Evolutionary conservation across 139 green algal species (phyloP).

Genomic region (Tetraselmis chui): DNA sequence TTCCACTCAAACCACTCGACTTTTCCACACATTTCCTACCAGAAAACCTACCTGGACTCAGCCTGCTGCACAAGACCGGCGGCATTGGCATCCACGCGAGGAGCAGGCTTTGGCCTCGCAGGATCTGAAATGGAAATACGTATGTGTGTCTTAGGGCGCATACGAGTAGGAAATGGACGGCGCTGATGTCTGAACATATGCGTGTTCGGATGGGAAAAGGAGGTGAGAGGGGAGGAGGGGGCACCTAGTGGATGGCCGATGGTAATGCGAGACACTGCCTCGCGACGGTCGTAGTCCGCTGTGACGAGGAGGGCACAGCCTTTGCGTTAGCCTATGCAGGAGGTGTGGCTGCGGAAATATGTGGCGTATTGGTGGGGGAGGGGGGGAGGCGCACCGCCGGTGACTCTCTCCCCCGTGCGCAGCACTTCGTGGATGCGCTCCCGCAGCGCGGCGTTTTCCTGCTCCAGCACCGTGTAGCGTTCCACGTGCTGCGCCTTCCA

Average conservation of each 20-base stretch:
- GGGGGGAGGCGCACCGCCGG: conserved; percentile 23
- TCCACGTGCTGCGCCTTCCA: conserved; percentile 22
- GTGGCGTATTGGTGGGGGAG: too few relatives aligned
- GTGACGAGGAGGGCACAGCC: too few relatives aligned
- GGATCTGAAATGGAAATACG: too few relatives aligned
- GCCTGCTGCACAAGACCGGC: background rate
- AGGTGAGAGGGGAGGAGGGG: background rate
- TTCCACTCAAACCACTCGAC: background rate
- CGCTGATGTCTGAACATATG: too few relatives aligned
- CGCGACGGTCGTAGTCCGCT: background rate
- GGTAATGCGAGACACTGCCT: background rate
- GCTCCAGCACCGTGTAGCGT: conserved; percentile 34
- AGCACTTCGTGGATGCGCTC: conserved; percentile 39
- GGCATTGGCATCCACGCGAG: background rate
- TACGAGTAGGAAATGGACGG: too few relatives aligned
- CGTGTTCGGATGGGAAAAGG: background rate
- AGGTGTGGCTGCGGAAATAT: too few relatives aligned
- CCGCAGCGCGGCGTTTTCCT: conserved; percentile 48
- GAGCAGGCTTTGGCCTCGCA: background rate
- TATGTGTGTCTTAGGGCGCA: too few relatives aligned
- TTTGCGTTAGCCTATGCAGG: too few relatives aligned
- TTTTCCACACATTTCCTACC: too few relatives aligned
- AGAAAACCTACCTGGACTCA: background rate
- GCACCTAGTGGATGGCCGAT: background rate
- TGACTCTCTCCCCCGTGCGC: conserved; percentile 31